Evolutionary conservation across 2,329 filamentous ascomycete species (phyloP).

Genomic region (Aspergillus pseudonomiae): DNA sequence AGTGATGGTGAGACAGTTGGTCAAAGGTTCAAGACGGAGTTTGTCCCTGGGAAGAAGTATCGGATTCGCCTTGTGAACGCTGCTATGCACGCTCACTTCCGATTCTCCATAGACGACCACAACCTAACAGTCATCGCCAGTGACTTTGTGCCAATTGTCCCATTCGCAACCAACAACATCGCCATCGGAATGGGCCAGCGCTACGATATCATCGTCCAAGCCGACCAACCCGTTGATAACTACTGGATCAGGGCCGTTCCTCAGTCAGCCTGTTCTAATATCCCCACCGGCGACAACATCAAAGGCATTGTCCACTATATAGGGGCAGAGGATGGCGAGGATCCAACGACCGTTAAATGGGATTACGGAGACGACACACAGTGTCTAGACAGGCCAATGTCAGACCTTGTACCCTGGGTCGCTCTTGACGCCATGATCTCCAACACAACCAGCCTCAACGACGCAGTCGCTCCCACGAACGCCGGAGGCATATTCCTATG

Average conservation of each 20-base stretch:
- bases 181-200: conserved; percentile 63
- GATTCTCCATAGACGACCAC: conserved; percentile 58
- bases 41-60: conserved; percentile 21
- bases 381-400: neutral
- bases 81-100: conserved; percentile 33
- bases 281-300: conserved; percentile 47
- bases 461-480: neutral
- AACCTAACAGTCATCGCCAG: conserved; percentile 65
- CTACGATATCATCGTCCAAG: conserved; percentile 42
- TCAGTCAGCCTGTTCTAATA: conserved; percentile 46
- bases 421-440: neutral
- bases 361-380: conserved; percentile 28
- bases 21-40: neutral
- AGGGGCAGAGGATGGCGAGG: conserved; percentile 21
- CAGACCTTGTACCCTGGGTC: neutral
- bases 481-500: neutral
- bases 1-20: neutral
- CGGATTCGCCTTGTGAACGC: conserved; percentile 50
- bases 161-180: conserved; percentile 64
- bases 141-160: conserved; percentile 65
- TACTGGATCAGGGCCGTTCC: conserved; percentile 51
- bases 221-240: conserved; percentile 25
- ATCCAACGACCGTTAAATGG: conserved; percentile 21
- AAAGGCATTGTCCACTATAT: conserved; percentile 50
- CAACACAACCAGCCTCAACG: neutral